Conservation (phyloP, 2,329 filamentous ascomycete genomes). For the Alternaria atra region DNA sequence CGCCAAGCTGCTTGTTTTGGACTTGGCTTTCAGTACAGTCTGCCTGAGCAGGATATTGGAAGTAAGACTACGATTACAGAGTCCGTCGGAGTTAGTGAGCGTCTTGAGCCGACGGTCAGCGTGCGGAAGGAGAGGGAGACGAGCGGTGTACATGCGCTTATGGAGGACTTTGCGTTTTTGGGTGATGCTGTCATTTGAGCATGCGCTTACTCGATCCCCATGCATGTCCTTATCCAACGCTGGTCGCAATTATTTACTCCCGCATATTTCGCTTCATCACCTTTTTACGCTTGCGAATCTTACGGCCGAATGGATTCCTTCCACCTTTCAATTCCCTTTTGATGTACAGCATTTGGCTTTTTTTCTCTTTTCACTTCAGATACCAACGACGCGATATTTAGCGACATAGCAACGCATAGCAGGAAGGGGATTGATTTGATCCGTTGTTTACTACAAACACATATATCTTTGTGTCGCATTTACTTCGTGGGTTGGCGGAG, state of each 20-base stretch:
- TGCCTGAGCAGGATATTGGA: slow-evolving; percentile 38
- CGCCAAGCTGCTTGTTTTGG: slow-evolving; percentile 46
- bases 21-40: slow-evolving; percentile 46
- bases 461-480: not conserved
- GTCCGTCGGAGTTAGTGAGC: not conserved
- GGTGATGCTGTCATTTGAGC: slow-evolving; percentile 41
- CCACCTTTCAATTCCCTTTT: not conserved
- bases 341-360: slow-evolving; percentile 6
- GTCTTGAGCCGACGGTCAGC: slow-evolving; percentile 12
- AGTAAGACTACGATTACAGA: slow-evolving; percentile 44
- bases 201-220: not conserved
- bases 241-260: not conserved
- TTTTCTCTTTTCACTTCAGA: not conserved
- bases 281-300: not conserved
- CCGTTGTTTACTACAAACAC: not conserved
- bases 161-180: slow-evolving; percentile 48
- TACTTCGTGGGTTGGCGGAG: not conserved
- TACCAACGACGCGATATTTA: slow-evolving; percentile 2
- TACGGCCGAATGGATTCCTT: slow-evolving; percentile 1
- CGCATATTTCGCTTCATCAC: not conserved
- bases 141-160: slow-evolving; percentile 36
- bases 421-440: not conserved
- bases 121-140: slow-evolving; percentile 32
- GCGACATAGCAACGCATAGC: slow-evolving; percentile 1
- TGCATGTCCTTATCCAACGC: not conserved